Percentiles rank a stretch among this genome's conserved stretches.
Conservation (phyloP, 495 filamentous ascomycete genomes). For the Xylaria curta region DNA sequence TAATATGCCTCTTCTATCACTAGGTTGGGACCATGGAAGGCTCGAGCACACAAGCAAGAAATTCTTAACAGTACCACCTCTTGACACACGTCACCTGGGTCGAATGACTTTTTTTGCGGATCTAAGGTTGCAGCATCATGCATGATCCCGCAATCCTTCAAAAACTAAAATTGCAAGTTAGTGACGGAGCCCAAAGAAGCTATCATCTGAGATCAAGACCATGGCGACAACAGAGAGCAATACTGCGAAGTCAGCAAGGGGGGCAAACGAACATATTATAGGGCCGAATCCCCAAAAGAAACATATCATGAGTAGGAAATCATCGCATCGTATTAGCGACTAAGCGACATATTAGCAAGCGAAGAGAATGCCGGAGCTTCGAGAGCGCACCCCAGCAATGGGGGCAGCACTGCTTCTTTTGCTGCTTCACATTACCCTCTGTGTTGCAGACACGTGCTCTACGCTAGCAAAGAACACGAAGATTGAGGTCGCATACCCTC, state of each 20-base stretch:
- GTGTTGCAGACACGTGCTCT: conserved; percentile 43
- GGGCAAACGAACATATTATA: conserved; percentile 4
- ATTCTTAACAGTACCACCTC: not conserved
- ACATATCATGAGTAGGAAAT: not conserved
- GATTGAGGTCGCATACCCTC: conserved; percentile 41
- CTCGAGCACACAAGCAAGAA: not conserved
- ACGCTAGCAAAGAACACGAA: conserved; percentile 37
- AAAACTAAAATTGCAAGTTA: not conserved
- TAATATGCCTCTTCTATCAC: not conserved
- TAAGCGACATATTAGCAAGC: not conserved
- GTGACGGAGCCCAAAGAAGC: not conserved
- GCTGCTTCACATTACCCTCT: not conserved
- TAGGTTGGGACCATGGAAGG: not conserved
- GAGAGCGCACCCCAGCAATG: conserved; percentile 1
- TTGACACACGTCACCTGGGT: conserved; percentile 5
- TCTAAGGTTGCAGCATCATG: not conserved
- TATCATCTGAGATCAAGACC: not conserved
- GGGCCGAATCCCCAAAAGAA: not conserved
- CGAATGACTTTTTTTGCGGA: not conserved
- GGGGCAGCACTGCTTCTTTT: conserved; percentile 11
- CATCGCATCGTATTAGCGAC: not conserved
- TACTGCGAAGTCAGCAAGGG: not conserved
- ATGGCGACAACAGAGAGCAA: not conserved
- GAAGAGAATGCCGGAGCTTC: not conserved
- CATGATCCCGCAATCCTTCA: not conserved